Evolutionary conservation across 495 filamentous ascomycete genomes (phyloP), one percentile per base, ranked within the genome.

Genomic region (Symbiotaphrina buchneri): DNA sequence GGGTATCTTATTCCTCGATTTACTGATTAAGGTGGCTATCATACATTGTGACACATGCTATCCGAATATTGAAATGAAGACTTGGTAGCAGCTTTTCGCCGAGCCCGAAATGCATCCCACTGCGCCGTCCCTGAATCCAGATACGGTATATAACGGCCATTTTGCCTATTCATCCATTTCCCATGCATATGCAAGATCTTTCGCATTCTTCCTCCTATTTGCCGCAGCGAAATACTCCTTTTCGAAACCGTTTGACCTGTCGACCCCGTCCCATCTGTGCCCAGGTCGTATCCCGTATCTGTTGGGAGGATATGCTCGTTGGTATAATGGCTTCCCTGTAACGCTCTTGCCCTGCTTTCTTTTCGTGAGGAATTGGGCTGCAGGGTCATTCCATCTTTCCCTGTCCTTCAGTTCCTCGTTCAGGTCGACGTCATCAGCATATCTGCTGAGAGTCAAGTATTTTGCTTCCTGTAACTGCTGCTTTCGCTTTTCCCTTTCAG

Each of bases 261-360:
- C 90, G 24, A 97, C 90, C 10, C 90, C 90, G 67, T 99, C 87
- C 87, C 87, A 99, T 42, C 74, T 54, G 56, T 91, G 74, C 5
- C 87, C 90, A 2, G 87, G 87, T 38, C 72, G 54, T 38, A 95
- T 95, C 11, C 80, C 78, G 61, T 93, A 95, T 34, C 87, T 63
- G 68, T 99, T 99, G 37, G 87, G 87, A 51, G 68, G 53, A 32
- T 70, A 76, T 0, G 71, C 56, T 0, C 85, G 87, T 38, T 68
- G 55, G 49, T 94, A 99, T 14, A 82, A 43, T 29, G 80, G 79
- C 42, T 61, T 71, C 24, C 79, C 73, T 7, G 63, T 67, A 16
- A 39, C 46, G 34, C 52, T 54, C 45, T 54, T 58, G n/a, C 51
- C 41, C 21, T 42, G 36, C 34, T 55, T 63, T 37, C 61, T 60